A percentile compares a stretch with the other conserved stretches of the same genome.
phyloP scores from a whole-genome alignment of 78 protist genomes.

The Thecamonas trahens region DNA sequence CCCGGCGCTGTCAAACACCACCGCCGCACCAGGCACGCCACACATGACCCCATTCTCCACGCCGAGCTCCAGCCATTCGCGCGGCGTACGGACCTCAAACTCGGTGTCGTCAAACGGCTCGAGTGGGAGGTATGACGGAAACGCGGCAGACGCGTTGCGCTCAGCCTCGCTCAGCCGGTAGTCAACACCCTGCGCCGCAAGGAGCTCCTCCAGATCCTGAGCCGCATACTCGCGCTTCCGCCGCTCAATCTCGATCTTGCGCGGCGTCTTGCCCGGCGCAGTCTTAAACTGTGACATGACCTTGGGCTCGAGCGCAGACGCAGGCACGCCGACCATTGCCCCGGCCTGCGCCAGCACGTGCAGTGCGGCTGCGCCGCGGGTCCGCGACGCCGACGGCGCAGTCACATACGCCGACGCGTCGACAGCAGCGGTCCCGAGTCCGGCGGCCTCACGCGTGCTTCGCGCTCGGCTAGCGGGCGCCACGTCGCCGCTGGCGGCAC shows the following conservation, averaged over 20 bases:
- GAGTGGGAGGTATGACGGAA: conserved; percentile 15
- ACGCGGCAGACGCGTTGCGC: too few species aligned
- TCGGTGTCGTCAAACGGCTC: conserved; percentile 60
- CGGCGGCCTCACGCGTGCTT: too few species aligned
- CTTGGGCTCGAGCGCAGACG: conserved; percentile 80
- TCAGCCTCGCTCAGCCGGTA: not conserved
- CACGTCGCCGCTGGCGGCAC: too few species aligned
- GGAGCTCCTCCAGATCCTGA: conserved; percentile 20
- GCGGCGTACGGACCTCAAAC: conserved; percentile 36
- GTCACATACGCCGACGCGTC: too few species aligned
- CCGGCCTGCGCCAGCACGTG: too few species aligned
- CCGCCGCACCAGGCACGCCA: conserved; percentile 3
- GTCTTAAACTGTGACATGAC: conserved; percentile 45
- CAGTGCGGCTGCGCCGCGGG: too few species aligned
- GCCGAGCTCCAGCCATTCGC: conserved; percentile 50
- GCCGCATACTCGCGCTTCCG: conserved; percentile 19
- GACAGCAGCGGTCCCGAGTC: too few species aligned
- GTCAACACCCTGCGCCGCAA: conserved; percentile 10
- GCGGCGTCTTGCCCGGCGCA: conserved; percentile 46
- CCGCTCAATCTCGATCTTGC: conserved; percentile 64
- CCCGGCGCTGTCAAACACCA: not conserved
- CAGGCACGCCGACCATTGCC: too few species aligned
- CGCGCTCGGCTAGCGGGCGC: too few species aligned
- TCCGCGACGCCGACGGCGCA: too few species aligned
- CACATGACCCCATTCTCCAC: not conserved